Evolutionary conservation across 2,329 filamentous ascomycete species (phyloP).

Genomic region (Curvularia sp.): DNA sequence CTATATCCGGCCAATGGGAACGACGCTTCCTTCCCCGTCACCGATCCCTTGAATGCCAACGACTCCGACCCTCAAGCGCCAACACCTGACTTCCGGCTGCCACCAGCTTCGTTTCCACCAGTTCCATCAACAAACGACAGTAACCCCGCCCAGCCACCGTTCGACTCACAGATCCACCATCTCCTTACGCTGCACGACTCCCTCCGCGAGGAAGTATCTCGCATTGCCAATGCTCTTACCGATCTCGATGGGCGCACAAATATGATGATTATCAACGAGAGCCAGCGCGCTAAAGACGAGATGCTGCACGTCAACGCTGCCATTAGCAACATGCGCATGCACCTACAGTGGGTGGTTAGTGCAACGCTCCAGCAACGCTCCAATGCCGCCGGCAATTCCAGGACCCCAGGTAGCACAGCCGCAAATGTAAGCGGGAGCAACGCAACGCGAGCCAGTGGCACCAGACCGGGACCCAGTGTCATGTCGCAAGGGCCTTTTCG

Average conservation of each 20-base stretch:
- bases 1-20: conserved; percentile 48
- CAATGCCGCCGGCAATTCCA: conserved; percentile 35
- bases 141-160: conserved; percentile 46
- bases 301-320: conserved; percentile 68
- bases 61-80: conserved; percentile 46
- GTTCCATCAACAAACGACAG: conserved; percentile 34
- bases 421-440: conserved; percentile 33
- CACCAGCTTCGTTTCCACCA: conserved; percentile 45
- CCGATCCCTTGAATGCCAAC: conserved; percentile 46
- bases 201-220: conserved; percentile 65
- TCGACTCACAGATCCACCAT: conserved; percentile 62
- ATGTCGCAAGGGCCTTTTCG: conserved; percentile 39
- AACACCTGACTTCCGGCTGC: conserved; percentile 46
- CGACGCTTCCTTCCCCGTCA: conserved; percentile 43
- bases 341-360: conserved; percentile 69
- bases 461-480: conserved; percentile 33
- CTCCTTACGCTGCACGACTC: conserved; percentile 68
- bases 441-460: conserved; percentile 36
- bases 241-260: conserved; percentile 67
- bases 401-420: conserved; percentile 34
- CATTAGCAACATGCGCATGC: conserved; percentile 65
- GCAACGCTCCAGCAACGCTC: conserved; percentile 59
- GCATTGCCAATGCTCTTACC: conserved; percentile 62
- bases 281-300: conserved; percentile 67
- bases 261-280: conserved; percentile 70